A percentile compares a stretch with the other conserved stretches of the same genome.
Evolutionary conservation across 805 yeast species (phyloP).

Genomic region (Lachancea meyersii): DNA sequence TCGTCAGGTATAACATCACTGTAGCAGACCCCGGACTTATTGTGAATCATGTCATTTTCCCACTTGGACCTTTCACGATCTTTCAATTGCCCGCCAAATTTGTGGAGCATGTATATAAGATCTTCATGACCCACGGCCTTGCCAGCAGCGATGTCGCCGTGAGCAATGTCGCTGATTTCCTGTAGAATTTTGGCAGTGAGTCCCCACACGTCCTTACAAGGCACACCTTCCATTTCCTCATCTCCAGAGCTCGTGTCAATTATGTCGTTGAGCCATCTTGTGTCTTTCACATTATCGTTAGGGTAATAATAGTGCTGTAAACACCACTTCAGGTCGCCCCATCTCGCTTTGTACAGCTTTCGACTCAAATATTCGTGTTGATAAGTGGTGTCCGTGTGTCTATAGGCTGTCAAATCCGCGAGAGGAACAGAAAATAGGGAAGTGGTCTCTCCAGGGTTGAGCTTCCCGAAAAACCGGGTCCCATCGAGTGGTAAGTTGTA

Average conservation of each 20-base stretch:
- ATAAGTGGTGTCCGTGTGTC: slow-evolving; percentile 10
- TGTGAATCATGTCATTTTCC: slow-evolving; percentile 49
- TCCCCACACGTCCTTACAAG: slow-evolving; percentile 74
- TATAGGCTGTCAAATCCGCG: slow-evolving; percentile 43
- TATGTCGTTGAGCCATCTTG: slow-evolving; percentile 55
- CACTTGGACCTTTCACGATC: slow-evolving; percentile 42
- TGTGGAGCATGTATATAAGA: slow-evolving; percentile 49
- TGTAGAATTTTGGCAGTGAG: slow-evolving; percentile 73
- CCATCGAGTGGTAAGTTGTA: slow-evolving; percentile 31
- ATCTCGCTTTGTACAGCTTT: slow-evolving; percentile 37
- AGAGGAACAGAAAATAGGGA: slow-evolving; percentile 67
- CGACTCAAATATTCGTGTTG: slow-evolving; percentile 32
- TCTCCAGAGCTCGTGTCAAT: slow-evolving; percentile 55
- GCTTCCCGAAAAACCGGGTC: slow-evolving; percentile 32
- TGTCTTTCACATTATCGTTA: slow-evolving; percentile 47
- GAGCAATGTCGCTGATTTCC: slow-evolving; percentile 55
- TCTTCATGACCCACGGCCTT: slow-evolving; percentile 54
- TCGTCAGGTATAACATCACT: slow-evolving; percentile 32
- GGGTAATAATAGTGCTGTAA: slow-evolving; percentile 59
- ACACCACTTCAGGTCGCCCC: slow-evolving; percentile 73
- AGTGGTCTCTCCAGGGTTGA: slow-evolving; percentile 75
- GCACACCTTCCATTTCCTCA: slow-evolving; percentile 33
- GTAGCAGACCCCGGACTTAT: slow-evolving; percentile 24
- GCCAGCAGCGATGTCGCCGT: slow-evolving; percentile 26
- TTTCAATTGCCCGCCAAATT: slow-evolving; percentile 50